phyloP scores from a whole-genome alignment of 176 grass and related monocot genomes.

The Echinochloa phyllopogon region DNA sequence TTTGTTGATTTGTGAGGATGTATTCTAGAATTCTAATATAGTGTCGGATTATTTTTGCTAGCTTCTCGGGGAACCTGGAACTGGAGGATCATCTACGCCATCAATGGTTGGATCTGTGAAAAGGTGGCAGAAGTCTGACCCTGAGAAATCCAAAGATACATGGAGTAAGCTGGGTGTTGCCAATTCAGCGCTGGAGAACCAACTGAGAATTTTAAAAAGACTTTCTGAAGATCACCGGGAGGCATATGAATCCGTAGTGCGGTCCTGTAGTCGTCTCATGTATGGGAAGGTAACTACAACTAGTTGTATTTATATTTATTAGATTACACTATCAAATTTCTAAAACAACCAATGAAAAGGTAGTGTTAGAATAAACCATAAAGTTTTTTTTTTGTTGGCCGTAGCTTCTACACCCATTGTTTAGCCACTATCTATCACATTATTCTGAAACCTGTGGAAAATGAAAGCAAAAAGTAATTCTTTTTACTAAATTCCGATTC shows the following conservation, averaged over 20 bases:
- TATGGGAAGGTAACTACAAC: constrained; percentile 60
- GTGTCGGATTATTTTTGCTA: constrained; percentile 42
- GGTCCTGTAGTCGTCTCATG: constrained; percentile 57
- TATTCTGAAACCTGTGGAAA: constrained; percentile 22
- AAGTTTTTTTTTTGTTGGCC: not conserved
- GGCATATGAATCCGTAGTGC: constrained; percentile 57
- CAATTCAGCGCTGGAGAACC: constrained; percentile 72
- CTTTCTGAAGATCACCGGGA: constrained; percentile 66
- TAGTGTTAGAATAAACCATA: constrained; percentile 28
- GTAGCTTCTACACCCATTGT: constrained; percentile 18
- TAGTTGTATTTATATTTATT: constrained; percentile 21
- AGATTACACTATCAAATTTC: constrained; percentile 28
- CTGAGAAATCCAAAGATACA: constrained; percentile 78
- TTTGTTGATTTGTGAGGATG: not conserved
- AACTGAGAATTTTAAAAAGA: constrained; percentile 71
- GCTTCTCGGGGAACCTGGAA: constrained; percentile 91
- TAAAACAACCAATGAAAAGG: not conserved
- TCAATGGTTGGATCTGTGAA: constrained; percentile 96
- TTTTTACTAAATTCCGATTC: constrained; percentile 16
- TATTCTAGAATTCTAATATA: constrained; percentile 33
- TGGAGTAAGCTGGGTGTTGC: constrained; percentile 70
- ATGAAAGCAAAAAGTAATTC: constrained; percentile 1
- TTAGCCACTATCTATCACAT: not conserved
- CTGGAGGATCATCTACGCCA: constrained; percentile 94
- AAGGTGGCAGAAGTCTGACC: constrained; percentile 81